Conservation (phyloP, 2,329 filamentous ascomycete genomes). For the Monosporascus sp. region DNA sequence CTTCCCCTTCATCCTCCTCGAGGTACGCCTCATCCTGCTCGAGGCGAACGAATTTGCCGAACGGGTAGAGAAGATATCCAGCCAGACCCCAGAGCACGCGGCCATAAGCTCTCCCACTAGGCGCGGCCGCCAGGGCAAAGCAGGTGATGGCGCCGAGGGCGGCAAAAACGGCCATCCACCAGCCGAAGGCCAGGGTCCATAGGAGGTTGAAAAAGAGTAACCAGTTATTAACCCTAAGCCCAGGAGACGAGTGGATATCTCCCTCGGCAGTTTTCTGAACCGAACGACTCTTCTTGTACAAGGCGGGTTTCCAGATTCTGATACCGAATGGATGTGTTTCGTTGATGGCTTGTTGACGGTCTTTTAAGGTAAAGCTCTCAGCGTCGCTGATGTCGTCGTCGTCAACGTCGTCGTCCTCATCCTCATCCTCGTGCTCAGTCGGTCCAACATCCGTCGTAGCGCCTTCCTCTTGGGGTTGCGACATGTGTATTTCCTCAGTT, state of each 20-base stretch:
- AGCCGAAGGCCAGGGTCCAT: conserved; percentile 90
- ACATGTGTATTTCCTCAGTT: conserved; percentile 24
- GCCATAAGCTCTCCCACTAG: conserved; percentile 81
- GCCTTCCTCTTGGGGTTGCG: conserved; percentile 33
- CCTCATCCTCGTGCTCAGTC: conserved; percentile 27
- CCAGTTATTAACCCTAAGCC: conserved; percentile 78
- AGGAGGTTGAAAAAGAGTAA: conserved; percentile 81
- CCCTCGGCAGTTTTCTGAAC: conserved; percentile 95
- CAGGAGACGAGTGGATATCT: conserved; percentile 93
- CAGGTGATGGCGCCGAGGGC: conserved; percentile 71
- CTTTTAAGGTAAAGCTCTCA: conserved; percentile 95
- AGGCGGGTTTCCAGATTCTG: conserved; percentile 94
- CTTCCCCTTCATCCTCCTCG: conserved; percentile 92
- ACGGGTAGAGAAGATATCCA: conserved; percentile 88
- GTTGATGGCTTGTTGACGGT: conserved; percentile 96
- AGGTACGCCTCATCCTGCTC: conserved; percentile 91
- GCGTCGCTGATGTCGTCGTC: conserved; percentile 78
- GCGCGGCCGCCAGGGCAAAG: conserved; percentile 70
- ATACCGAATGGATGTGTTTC: conserved; percentile 98
- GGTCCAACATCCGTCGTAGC: conserved; percentile 10
- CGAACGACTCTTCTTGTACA: conserved; percentile 96
- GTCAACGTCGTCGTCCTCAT: conserved; percentile 57
- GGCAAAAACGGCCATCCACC: conserved; percentile 84
- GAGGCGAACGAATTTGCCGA: conserved; percentile 90
- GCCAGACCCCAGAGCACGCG: conserved; percentile 78